Evolutionary conservation across 202 grass and related monocot genomes (phyloP).

Genomic region (Schoenoplectus tabernaemontani): DNA sequence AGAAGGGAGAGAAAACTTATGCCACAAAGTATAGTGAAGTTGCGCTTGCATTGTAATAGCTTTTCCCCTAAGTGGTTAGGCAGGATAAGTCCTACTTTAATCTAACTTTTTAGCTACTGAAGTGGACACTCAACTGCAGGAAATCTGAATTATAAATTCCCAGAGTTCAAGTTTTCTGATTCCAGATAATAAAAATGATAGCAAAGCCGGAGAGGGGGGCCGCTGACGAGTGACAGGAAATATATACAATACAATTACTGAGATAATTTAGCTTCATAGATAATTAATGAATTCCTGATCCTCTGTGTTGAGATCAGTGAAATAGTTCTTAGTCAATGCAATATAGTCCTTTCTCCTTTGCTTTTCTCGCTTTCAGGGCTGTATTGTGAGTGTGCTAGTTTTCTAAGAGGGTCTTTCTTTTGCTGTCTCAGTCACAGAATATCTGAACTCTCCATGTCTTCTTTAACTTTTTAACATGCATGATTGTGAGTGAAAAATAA

Average conservation of each 20-base stretch:
- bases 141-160: neutral
- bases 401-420: neutral
- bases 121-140: neutral
- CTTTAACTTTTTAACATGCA: neutral
- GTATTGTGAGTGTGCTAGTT: neutral
- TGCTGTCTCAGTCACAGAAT: neutral
- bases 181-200: neutral
- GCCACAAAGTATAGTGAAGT: neutral
- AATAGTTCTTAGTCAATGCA: neutral
- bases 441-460: neutral
- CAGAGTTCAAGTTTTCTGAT: neutral
- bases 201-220: too few relatives aligned
- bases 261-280: neutral
- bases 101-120: neutral
- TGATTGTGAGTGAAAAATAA: neutral
- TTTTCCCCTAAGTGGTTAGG: constrained; percentile 4
- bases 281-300: neutral
- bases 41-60: neutral
- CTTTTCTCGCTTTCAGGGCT: neutral
- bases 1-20: neutral
- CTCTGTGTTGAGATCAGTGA: neutral
- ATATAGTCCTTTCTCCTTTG: neutral
- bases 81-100: constrained; percentile 12
- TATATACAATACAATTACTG: neutral
- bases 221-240: too few relatives aligned